Percentiles rank a stretch among this genome's conserved stretches.
These are phyloP conservation scores for Colletotrichum costaricense DNA, from an alignment of 2,329 filamentous ascomycete species.

Conservation along the genomic window DNA sequence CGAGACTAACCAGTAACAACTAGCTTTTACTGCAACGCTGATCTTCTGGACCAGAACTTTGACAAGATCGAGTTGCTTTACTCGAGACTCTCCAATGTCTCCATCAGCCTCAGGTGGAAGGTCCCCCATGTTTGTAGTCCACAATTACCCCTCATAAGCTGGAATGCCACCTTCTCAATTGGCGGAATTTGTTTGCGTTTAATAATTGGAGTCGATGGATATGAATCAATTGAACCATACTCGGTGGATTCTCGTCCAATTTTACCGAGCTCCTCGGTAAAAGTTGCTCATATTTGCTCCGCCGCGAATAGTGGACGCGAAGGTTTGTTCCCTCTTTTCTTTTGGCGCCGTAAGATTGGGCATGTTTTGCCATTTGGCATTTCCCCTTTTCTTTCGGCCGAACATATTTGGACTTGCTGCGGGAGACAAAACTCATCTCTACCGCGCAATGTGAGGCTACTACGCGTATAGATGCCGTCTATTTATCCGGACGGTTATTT, in stretches of 20 bases:
- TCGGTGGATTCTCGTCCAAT: background rate
- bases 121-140: slow-evolving; percentile 5
- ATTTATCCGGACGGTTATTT: background rate
- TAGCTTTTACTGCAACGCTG: background rate
- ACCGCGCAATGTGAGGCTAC: too few relatives aligned
- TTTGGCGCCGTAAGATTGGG: background rate
- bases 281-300: background rate
- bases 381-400: background rate
- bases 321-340: background rate
- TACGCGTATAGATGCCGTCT: background rate
- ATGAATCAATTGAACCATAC: background rate
- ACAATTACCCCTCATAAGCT: slow-evolving; percentile 30
- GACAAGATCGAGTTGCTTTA: slow-evolving; percentile 3
- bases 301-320: background rate
- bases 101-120: slow-evolving; percentile 13
- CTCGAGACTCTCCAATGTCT: slow-evolving; percentile 14
- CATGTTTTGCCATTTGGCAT: background rate
- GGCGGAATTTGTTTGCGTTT: slow-evolving; percentile 10
- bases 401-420: background rate
- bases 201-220: background rate
- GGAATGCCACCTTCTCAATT: slow-evolving; percentile 9
- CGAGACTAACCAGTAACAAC: background rate
- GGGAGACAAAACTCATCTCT: background rate
- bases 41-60: background rate
- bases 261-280: background rate